These are phyloP conservation scores for Gracilaria vermiculophylla DNA, from an alignment of 23 red algal genomes.

Conservation along the genomic window DNA sequence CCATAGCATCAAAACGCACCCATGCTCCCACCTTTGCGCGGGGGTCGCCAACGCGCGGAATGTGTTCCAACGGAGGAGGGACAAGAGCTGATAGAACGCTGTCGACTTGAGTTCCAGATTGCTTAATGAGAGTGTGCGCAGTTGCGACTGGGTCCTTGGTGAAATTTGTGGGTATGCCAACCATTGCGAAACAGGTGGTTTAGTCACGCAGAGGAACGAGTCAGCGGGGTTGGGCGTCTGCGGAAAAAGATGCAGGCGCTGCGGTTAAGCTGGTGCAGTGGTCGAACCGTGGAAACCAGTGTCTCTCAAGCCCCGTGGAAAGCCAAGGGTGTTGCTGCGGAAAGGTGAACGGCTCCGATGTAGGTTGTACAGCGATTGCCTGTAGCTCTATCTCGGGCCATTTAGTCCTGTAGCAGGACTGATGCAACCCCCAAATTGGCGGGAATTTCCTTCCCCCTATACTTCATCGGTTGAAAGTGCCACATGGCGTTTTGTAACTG, in stretches of 20 bases:
- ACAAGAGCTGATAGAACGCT: conserved; percentile 6
- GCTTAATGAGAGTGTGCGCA: conserved; percentile 29
- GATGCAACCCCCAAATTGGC: not conserved
- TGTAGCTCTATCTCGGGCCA: not conserved
- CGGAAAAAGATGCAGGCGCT: no score
- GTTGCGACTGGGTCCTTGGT: conserved; percentile 18
- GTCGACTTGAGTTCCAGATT: conserved; percentile 15
- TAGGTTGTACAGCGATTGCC: no score
- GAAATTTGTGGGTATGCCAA: conserved; percentile 16
- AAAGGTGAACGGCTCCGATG: no score
- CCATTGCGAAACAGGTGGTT: conserved; percentile 6
- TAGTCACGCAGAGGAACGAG: not conserved
- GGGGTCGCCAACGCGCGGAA: conserved; percentile 26
- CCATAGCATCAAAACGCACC: conserved; percentile 61
- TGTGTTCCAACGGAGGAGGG: conserved; percentile 11
- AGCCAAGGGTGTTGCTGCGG: no score
- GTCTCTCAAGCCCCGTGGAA: no score
- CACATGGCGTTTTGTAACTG: not conserved
- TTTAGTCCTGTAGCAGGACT: no score
- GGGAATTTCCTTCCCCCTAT: not conserved
- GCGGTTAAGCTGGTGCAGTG: no score
- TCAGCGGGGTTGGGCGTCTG: not conserved
- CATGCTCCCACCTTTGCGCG: conserved; percentile 23
- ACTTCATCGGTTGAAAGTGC: not conserved
- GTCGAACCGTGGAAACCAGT: no score